A percentile compares a stretch with the other conserved stretches of the same genome.
Conservation (phyloP, 495 filamentous ascomycete genomes). For the Trichoderma erinaceum region DNA sequence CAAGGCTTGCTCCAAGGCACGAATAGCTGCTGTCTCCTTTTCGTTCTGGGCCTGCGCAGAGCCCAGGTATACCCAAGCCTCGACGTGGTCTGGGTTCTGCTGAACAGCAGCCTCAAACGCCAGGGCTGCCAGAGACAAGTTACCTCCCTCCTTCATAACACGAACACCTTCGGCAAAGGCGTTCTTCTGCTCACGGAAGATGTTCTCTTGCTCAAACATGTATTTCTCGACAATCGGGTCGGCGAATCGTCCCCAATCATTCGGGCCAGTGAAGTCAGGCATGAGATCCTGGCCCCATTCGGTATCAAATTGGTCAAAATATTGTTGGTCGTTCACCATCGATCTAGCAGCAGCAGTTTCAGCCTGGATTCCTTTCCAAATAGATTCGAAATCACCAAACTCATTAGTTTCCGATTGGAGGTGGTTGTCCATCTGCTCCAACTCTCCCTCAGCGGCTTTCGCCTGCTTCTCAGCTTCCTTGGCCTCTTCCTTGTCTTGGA, state of each 20-base stretch:
- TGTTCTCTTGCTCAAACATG: constrained; percentile 88
- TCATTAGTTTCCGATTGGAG: constrained; percentile 50
- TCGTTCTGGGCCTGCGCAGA: constrained; percentile 95
- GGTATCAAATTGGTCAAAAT: constrained; percentile 59
- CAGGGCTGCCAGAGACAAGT: constrained; percentile 85
- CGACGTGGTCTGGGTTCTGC: constrained; percentile 76
- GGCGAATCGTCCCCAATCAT: constrained; percentile 36
- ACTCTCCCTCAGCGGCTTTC: constrained; percentile 76
- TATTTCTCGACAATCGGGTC: constrained; percentile 82
- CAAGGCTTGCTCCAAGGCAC: constrained; percentile 88
- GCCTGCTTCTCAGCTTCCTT: constrained; percentile 55
- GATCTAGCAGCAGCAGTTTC: constrained; percentile 68
- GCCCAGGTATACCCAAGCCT: constrained; percentile 89
- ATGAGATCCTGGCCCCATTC: constrained; percentile 69
- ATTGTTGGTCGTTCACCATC: constrained; percentile 58
- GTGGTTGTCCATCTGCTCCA: constrained; percentile 73
- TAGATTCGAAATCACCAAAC: constrained; percentile 80
- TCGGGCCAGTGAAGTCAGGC: constrained; percentile 61
- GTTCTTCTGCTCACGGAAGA: constrained; percentile 67
- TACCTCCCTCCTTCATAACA: constrained; percentile 87
- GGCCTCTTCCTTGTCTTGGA: constrained; percentile 52
- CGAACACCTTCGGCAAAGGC: constrained; percentile 86
- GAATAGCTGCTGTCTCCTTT: constrained; percentile 95
- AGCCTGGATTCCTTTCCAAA: constrained; percentile 82
- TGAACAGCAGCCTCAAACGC: constrained; percentile 97